Evolutionary conservation across 805 yeast genomes (phyloP), one percentile per base, ranked within the genome.

Genomic region (Saturnispora silvae): DNA sequence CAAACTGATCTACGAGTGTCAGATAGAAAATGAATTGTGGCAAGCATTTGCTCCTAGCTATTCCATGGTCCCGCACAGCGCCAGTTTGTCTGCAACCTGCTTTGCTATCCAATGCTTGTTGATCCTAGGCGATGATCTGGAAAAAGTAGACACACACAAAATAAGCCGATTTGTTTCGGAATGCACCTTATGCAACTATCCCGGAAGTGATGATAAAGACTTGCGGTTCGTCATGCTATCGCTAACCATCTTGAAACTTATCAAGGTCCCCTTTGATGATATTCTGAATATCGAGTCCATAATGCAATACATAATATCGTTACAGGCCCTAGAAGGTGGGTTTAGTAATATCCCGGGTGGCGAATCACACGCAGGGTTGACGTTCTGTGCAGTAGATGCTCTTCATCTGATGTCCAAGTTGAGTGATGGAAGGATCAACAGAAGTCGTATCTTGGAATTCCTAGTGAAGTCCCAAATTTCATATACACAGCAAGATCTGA

Each of bases 341-440:
- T 57, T 83, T 32, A 81, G 87, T 4, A 68, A 70, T 18, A 31
- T 43, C 6, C n/a, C 20, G 10, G 42, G 46, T 13, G 44, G 50
- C 19, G 98, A 89, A 54, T 65, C 86, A 3, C 96, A 89, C 58
- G 77, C 85, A 6, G 98, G 97, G 0, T 66, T 81, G 41, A 81
- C 95, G 0, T 89, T 75, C 50, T 87, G 96, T 59, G 95, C 82
- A 0, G 48, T 87, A 18, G 80, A 81, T 0, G 56, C 81, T 1
- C 61, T 85, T 40, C 50, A 54, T 24, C 46, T 82, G 29, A 47
- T 67, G 4, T 61, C 51, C 10, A 17, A 29, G 5, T n/a, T 29
- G 5, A n/a, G n/a, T n/a, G 9, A 8, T n/a, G 7, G 29, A 14
- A 23, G 64, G 7, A 52, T 51, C 15, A n/a, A 31, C n/a, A 26